Evolutionary conservation across 1,284 basidiomycete genomes (phyloP).

Genomic region (Cryptococcus deneoformans): DNA sequence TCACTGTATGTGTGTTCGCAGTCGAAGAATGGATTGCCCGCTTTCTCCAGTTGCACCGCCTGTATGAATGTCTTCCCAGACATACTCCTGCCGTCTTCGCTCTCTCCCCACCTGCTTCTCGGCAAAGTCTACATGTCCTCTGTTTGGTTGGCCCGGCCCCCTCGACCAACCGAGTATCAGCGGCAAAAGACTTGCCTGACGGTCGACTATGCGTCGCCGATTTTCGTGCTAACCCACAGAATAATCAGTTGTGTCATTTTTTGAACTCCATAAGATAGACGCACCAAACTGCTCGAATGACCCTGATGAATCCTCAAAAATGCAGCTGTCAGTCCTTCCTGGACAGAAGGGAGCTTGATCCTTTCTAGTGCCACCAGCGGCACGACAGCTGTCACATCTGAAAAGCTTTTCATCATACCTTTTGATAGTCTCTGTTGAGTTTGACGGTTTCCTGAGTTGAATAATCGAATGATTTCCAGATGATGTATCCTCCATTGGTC

Average conservation of each 20-base stretch:
- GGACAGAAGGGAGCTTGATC: constrained; percentile 20
- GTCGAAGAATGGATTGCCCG: too few species aligned
- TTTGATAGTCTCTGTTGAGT: background rate
- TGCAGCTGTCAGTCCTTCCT: constrained; percentile 15
- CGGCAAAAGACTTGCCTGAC: too few species aligned
- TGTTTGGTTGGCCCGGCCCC: too few species aligned
- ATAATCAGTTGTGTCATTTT: too few species aligned
- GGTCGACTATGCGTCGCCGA: too few species aligned
- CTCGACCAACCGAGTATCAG: too few species aligned
- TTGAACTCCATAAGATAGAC: background rate
- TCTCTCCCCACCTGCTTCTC: constrained; percentile 21
- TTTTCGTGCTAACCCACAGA: too few species aligned
- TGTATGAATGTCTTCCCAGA: constrained; percentile 2
- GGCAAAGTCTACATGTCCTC: constrained; percentile 10
- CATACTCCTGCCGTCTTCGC: constrained; percentile 9
- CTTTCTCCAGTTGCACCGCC: background rate
- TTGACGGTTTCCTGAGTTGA: background rate
- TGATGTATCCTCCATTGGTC: constrained; percentile 1
- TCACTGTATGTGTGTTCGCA: too few species aligned
- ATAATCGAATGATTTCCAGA: background rate
- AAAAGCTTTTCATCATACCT: constrained; percentile 3
- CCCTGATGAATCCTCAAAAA: constrained; percentile 4
- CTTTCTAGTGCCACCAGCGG: constrained; percentile 13
- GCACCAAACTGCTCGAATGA: background rate
- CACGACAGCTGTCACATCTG: constrained; percentile 12